Evolutionary conservation across 2,329 filamentous ascomycete genomes (phyloP).

Genomic region (Talaromyces sp.): DNA sequence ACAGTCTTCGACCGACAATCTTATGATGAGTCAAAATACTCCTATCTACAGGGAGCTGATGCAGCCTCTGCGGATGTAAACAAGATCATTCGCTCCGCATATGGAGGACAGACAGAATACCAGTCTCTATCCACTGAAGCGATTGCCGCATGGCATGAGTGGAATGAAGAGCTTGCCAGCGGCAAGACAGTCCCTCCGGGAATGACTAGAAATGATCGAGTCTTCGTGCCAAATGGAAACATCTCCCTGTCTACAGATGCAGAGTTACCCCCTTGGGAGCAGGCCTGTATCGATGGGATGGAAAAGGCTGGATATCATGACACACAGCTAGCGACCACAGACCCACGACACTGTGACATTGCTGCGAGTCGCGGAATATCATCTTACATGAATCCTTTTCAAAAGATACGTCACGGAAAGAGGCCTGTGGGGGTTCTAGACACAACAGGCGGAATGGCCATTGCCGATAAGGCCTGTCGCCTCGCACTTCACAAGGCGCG

Average conservation of each 20-base stretch:
- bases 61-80: slow-evolving; percentile 52
- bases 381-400: slow-evolving; percentile 45
- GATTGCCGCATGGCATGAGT: slow-evolving; percentile 46
- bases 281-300: slow-evolving; percentile 41
- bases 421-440: slow-evolving; percentile 48
- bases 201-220: slow-evolving; percentile 37
- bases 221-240: slow-evolving; percentile 45
- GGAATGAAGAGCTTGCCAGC: slow-evolving; percentile 42
- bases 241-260: slow-evolving; percentile 23
- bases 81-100: slow-evolving; percentile 49
- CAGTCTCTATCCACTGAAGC: slow-evolving; percentile 51
- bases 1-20: slow-evolving; percentile 55
- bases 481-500: slow-evolving; percentile 50
- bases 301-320: slow-evolving; percentile 31
- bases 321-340: slow-evolving; percentile 4
- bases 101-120: slow-evolving; percentile 50
- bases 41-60: slow-evolving; percentile 47
- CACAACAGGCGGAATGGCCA: slow-evolving; percentile 49
- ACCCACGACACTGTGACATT: background rate
- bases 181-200: slow-evolving; percentile 38
- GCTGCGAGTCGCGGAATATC: background rate
- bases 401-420: slow-evolving; percentile 19
- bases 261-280: slow-evolving; percentile 36
- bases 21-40: slow-evolving; percentile 46
- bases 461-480: slow-evolving; percentile 52